Evolutionary conservation across 1,284 basidiomycete species (phyloP).

Genomic region (Kwoniella shivajii): DNA sequence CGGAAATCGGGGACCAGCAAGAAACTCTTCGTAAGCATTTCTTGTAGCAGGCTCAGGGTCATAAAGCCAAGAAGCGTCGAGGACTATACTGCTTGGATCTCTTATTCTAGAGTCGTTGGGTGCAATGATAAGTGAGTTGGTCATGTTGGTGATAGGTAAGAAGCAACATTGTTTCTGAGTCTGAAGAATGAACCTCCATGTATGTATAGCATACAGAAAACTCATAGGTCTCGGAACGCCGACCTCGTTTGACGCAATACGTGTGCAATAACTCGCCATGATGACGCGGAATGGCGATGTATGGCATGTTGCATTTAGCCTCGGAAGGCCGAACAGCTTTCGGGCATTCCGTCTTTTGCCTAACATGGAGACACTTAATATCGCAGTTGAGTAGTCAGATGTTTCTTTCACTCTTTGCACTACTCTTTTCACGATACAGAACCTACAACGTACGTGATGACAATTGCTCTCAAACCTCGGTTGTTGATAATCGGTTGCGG

Average conservation of each 20-base stretch:
- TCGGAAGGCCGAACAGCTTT: slow-evolving; percentile 4
- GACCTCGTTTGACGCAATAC: background rate
- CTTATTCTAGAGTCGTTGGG: slow-evolving; percentile 6
- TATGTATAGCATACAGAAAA: too few species aligned
- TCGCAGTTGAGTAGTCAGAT: background rate
- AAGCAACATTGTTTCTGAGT: background rate
- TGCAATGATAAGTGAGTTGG: slow-evolving; percentile 9
- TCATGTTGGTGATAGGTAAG: background rate
- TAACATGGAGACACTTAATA: too few species aligned
- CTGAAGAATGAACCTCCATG: too few species aligned
- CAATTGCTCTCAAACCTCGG: slow-evolving; percentile 1
- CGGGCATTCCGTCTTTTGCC: too few species aligned
- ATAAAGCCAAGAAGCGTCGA: slow-evolving; percentile 19
- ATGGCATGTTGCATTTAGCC: background rate
- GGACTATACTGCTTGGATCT: slow-evolving; percentile 5
- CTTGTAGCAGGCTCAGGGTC: slow-evolving; percentile 12
- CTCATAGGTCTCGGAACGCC: background rate
- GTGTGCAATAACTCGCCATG: background rate
- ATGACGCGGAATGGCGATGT: background rate
- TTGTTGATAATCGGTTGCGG: slow-evolving; percentile 16
- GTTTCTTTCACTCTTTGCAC: background rate
- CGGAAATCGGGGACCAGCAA: slow-evolving; percentile 7
- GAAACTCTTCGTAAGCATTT: slow-evolving; percentile 16
- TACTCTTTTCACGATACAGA: background rate
- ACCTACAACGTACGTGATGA: background rate